These are phyloP conservation scores for Dittrichia graveolens DNA, from an alignment of 129 eudicot genomes.

Conservation along the genomic window DNA sequence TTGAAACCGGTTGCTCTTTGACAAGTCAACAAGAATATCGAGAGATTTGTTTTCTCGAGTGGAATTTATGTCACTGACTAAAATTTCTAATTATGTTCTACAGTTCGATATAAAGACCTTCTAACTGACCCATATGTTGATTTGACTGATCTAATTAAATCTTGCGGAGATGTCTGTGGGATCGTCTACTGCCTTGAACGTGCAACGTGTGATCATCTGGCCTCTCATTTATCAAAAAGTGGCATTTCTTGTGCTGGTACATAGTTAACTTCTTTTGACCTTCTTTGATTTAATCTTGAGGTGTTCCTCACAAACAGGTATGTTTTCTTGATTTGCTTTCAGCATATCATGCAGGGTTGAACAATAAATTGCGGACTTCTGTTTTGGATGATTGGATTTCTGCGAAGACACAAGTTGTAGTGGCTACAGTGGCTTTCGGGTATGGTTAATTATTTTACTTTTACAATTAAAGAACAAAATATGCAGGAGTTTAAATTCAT, in stretches of 20 bases:
- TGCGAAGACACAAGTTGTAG: conserved; percentile 83
- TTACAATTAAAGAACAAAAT: conserved; percentile 19
- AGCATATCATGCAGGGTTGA: conserved; percentile 98
- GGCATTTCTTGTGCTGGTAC: conserved; percentile 92
- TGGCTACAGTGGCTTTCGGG: conserved; percentile 99
- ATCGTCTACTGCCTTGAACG: conserved; percentile 96
- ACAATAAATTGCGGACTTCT: conserved; percentile 78
- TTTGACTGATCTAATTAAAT: conserved; percentile 67
- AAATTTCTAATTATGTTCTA: conserved; percentile 21
- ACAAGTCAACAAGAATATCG: background rate
- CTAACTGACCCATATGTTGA: conserved; percentile 76
- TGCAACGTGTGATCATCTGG: conserved; percentile 81
- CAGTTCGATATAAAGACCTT: conserved; percentile 95
- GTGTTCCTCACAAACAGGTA: conserved; percentile 18
- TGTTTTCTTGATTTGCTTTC: conserved; percentile 28
- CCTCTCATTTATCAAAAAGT: conserved; percentile 57
- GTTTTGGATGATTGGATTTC: conserved; percentile 96
- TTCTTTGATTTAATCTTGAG: conserved; percentile 22
- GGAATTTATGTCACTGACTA: conserved; percentile 11
- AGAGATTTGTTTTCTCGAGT: background rate
- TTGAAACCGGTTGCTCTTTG: background rate
- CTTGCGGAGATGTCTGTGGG: conserved; percentile 81
- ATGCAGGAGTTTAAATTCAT: conserved; percentile 18
- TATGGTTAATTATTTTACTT: conserved; percentile 35
- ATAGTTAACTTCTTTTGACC: background rate